Evolutionary conservation across 352 stramenopile species (phyloP), one percentile per base, ranked within the genome.

Genomic region (Phytophthora constricta): DNA sequence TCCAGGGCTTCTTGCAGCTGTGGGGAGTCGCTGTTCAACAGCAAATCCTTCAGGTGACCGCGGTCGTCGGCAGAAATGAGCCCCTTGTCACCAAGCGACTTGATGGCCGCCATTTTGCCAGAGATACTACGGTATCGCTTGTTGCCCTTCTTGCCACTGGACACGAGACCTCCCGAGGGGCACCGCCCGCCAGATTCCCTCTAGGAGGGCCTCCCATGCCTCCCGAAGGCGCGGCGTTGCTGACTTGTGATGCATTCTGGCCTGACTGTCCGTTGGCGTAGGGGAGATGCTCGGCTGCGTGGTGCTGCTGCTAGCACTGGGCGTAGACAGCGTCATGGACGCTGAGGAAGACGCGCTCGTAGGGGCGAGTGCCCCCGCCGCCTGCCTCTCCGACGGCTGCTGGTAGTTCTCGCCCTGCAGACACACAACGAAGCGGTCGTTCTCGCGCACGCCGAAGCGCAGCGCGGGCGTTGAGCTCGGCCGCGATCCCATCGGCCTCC

Each of bases 21-120:
- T 28, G 84, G 80, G 16, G 82, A 91, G 71, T 93, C 84, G 47
- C 86, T 90, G 72, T 93, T 92, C 13, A 93, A 71, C 63, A 93
- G 59, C 47, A 93, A 53, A 70, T 92, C 86, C 55, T 93, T 93
- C 45, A 93, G 26, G 42, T 91, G 80, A 0, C 82, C 84, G 14
- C 82, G 80, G 58, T 92, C 84, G 13, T 90, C 83, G 22, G 77
- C 81, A 20, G 72, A 87, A 46, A 93, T 93, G 17, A 93, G 41
- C 1, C 86, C 86, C 27, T 90, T 90, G 58, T 92, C 83, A 3
- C 82, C 75, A 3, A 93, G 60, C 53, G 82, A 86, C 65, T 93
- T 93, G 68, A 93, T 93, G 16, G 84, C 86, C 54, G 84, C 86
- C 86, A 93, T 93, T 51, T 93, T 93, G 31, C 86, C 76, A 1